A percentile compares a stretch with the other conserved stretches of the same genome.
Conservation (phyloP, 495 filamentous ascomycete genomes). For the Hypoxylon trugodes region DNA sequence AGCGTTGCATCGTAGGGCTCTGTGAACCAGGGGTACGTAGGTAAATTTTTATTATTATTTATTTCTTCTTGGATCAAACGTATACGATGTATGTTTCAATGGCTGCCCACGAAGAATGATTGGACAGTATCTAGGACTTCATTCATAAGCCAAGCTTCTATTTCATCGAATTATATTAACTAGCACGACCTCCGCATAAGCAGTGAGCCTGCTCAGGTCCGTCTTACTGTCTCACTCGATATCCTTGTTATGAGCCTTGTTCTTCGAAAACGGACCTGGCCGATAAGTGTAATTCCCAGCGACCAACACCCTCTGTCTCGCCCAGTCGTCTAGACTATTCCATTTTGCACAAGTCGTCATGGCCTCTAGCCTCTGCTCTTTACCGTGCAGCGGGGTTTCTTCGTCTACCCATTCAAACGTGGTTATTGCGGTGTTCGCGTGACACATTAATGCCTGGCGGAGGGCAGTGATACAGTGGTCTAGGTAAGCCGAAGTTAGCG, state of each 20-base stretch:
- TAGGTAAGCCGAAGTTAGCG: constrained; percentile 7
- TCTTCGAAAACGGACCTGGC: constrained; percentile 15
- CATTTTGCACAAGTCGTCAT: constrained; percentile 28
- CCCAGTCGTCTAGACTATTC: constrained; percentile 32
- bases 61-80: not conserved
- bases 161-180: not conserved
- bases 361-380: constrained; percentile 23
- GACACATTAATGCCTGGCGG: constrained; percentile 43
- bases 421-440: constrained; percentile 38
- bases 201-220: not conserved
- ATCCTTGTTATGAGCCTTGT: constrained; percentile 8
- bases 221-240: constrained; percentile 2
- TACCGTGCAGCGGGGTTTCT: constrained; percentile 12
- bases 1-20: constrained; percentile 2
- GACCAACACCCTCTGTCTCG: constrained; percentile 22
- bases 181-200: not conserved
- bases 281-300: constrained; percentile 29
- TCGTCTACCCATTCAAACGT: constrained; percentile 29
- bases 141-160: not conserved
- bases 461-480: constrained; percentile 45
- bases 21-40: not conserved
- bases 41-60: not conserved
- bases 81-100: not conserved
- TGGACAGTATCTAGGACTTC: not conserved
- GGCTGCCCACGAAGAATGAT: not conserved